These are phyloP conservation scores for Candida nanaspora DNA, from an alignment of 805 yeast species.

Conservation along the genomic window DNA sequence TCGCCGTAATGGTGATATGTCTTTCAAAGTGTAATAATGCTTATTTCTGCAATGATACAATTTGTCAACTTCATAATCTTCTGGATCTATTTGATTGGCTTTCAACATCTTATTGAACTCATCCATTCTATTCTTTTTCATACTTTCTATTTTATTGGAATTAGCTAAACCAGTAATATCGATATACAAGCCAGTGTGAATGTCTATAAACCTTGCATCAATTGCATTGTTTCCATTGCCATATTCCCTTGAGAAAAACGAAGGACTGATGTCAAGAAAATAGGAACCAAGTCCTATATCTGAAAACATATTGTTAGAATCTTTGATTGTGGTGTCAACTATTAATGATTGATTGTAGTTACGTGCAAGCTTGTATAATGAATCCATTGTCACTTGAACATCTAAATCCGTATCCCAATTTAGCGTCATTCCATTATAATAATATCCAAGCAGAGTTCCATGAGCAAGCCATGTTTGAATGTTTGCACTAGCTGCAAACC, in stretches of 20 bases:
- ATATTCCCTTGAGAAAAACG: conserved; percentile 27
- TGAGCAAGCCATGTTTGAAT: conserved; percentile 56
- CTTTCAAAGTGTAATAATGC: conserved; percentile 45
- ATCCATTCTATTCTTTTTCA: neutral
- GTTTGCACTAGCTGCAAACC: conserved; percentile 36
- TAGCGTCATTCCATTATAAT: conserved; percentile 48
- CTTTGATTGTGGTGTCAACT: conserved; percentile 27
- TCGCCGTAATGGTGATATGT: conserved; percentile 44
- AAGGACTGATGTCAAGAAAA: conserved; percentile 27
- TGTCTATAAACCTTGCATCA: conserved; percentile 49
- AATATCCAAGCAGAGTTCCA: conserved; percentile 57
- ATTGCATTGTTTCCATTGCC: conserved; percentile 44
- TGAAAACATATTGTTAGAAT: neutral
- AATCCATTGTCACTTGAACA: conserved; percentile 48
- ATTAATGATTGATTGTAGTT: conserved; percentile 43
- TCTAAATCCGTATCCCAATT: conserved; percentile 62
- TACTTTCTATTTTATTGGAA: neutral
- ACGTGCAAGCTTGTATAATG: conserved; percentile 35
- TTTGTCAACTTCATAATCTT: conserved; percentile 6
- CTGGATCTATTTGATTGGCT: conserved; percentile 6
- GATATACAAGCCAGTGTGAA: conserved; percentile 38
- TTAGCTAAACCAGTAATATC: conserved; percentile 34
- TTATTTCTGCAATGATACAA: conserved; percentile 43
- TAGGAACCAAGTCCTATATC: conserved; percentile 24
- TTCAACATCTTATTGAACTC: conserved; percentile 11